A percentile compares a stretch with the other conserved stretches of the same genome.
Evolutionary conservation across 331 rosid genomes (phyloP).

Genomic region (Cydonia oblonga): DNA sequence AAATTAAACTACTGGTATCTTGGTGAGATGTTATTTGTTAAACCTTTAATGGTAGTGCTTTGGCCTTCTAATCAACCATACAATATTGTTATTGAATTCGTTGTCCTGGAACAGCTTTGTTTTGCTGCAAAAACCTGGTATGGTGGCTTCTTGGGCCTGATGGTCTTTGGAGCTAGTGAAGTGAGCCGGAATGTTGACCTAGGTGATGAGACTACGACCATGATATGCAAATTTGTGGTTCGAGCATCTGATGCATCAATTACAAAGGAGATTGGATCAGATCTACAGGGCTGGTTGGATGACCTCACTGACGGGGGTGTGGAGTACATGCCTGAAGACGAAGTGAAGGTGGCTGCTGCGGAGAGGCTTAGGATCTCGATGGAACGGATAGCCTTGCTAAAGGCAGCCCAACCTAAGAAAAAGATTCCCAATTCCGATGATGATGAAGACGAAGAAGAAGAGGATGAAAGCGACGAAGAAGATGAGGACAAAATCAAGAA

Average conservation of each 20-base stretch:
- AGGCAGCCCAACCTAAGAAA: constrained; percentile 84
- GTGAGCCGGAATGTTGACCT: constrained; percentile 94
- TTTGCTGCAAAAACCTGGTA: constrained; percentile 98
- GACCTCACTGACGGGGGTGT: constrained; percentile 96
- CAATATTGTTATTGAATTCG: neutral
- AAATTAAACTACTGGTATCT: neutral
- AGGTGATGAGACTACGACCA: constrained; percentile 94
- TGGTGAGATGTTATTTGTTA: neutral
- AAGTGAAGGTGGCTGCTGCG: constrained; percentile 80
- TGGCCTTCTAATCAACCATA: neutral
- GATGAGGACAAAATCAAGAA: constrained; percentile 23
- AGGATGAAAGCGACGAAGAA: constrained; percentile 13
- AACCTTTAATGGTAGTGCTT: neutral
- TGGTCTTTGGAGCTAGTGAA: constrained; percentile 98
- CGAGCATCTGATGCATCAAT: constrained; percentile 91
- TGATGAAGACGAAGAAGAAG: constrained; percentile 6
- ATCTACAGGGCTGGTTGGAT: constrained; percentile 95
- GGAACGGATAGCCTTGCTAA: constrained; percentile 88
- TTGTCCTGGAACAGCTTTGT: constrained; percentile 49
- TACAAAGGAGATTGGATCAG: constrained; percentile 84
- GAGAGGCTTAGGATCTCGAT: constrained; percentile 92
- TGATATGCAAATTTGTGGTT: constrained; percentile 90
- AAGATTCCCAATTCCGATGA: constrained; percentile 50
- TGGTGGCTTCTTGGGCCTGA: constrained; percentile 91
- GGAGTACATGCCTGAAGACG: constrained; percentile 97